Evolutionary conservation across 148 eudicot genomes (phyloP).

Genomic region (Fagopyrum esculentum): DNA sequence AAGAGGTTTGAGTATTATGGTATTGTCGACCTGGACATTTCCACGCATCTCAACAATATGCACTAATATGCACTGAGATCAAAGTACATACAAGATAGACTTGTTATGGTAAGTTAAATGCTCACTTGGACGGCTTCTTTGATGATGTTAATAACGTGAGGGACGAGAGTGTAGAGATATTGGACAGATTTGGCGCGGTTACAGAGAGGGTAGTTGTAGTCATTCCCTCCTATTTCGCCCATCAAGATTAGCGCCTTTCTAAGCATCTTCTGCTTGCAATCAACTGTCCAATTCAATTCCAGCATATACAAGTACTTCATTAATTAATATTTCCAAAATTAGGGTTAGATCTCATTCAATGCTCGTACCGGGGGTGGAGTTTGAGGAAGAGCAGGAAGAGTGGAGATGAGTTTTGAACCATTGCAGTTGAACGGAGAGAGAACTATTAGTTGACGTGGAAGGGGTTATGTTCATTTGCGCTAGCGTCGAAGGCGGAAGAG

Average conservation of each 20-base stretch:
- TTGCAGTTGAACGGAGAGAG: conserved; percentile 24
- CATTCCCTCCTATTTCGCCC: conserved; percentile 25
- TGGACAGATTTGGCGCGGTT: neutral
- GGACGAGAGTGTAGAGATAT: conserved; percentile 10
- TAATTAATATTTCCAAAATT: too few relatives aligned
- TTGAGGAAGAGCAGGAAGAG: conserved; percentile 11
- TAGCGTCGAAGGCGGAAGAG: conserved; percentile 11
- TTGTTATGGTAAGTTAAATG: too few relatives aligned
- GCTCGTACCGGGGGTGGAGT: neutral
- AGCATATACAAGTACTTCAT: too few relatives aligned
- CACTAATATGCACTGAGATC: neutral
- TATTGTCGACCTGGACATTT: too few relatives aligned
- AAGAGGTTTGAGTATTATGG: too few relatives aligned
- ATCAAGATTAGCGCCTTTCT: conserved; percentile 13
- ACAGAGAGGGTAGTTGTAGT: conserved; percentile 10
- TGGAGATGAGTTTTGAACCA: conserved; percentile 33
- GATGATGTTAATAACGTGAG: conserved; percentile 8
- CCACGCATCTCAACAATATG: too few relatives aligned
- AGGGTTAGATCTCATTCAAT: too few relatives aligned
- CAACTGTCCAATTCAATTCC: neutral
- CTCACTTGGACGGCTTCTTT: conserved; percentile 11
- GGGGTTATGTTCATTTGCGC: conserved; percentile 2
- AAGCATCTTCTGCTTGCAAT: conserved; percentile 13
- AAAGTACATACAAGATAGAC: neutral
- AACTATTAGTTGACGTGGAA: conserved; percentile 4